Base-by-base conservation (phyloP, 2,329 filamentous ascomycete species). In the Talaromyces sp. region DNA sequence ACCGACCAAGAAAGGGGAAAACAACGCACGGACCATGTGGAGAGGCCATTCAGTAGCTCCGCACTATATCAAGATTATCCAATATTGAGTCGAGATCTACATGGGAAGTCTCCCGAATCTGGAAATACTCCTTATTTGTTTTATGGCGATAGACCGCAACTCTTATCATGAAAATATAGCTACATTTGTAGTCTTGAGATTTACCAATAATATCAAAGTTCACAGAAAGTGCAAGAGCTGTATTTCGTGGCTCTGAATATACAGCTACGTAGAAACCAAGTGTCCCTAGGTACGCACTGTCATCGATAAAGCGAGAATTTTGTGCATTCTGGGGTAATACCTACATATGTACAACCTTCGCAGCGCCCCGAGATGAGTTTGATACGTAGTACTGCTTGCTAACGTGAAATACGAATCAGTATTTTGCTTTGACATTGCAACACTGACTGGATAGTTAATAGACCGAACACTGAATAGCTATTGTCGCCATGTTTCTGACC, bases 81-180 rank as follows among this genome's bases (percentile, higher is more conserved):
- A 56, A 56, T 56, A 14, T 56, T 50, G 60, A 62, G 60, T 43
- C 60, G 22, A 52, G 60, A 62, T 62, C 47, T 62, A 50, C 60
- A 31, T 39, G 22, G 4, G 27, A n/a, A 39, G 22, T 43, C 47
- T 62, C 19, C 60, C 50, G 10, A 43, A 62, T 52, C 6, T 24
- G 49, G 41, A n/a, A 41, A 54, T 5, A 35, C 47, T 41, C 47
- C 24, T 14, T 31, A 41, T 9, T 50, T 43, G 5, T n/a, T 43
- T 41, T 14, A 43, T 31, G 47, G 35, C 10, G 45, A 61, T 52
- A 39, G 52, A 56, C 52, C 19, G 11, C 33, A 56, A 6, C 14
- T 13, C 52, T 39, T 39, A 37, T 37, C 27, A 31, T 31, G 27
- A 31, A 31, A 31, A 31, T 5, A 31, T 6, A 31, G 27, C 27